Percentiles rank a stretch among this genome's conserved stretches.
Evolutionary conservation across 352 stramenopile species (phyloP).

Genomic region (Phytophthora pisi): DNA sequence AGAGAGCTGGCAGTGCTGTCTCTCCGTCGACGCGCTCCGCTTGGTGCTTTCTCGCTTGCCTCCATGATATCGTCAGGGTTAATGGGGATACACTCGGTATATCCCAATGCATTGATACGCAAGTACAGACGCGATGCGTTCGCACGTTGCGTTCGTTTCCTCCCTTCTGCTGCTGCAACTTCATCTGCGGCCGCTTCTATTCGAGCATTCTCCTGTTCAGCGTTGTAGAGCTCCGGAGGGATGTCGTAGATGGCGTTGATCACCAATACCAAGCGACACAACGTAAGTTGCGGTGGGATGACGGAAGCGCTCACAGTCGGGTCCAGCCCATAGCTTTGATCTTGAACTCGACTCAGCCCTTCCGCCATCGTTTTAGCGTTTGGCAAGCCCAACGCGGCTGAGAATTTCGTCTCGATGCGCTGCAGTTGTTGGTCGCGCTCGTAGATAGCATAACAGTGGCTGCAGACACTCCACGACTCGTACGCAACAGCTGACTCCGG

Average conservation of each 20-base stretch:
- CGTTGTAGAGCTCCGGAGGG: slow-evolving; percentile 71
- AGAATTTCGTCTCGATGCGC: slow-evolving; percentile 71
- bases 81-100: slow-evolving; percentile 79
- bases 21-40: slow-evolving; percentile 44
- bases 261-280: slow-evolving; percentile 77
- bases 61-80: slow-evolving; percentile 58
- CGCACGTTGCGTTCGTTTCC: slow-evolving; percentile 21
- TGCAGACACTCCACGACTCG: slow-evolving; percentile 86
- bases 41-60: slow-evolving; percentile 51
- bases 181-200: slow-evolving; percentile 33
- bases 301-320: slow-evolving; percentile 46
- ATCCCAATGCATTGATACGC: slow-evolving; percentile 73
- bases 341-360: slow-evolving; percentile 59
- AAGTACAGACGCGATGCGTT: slow-evolving; percentile 63
- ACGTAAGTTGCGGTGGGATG: slow-evolving; percentile 69
- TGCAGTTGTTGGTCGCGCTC: slow-evolving; percentile 83
- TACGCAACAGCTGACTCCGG: slow-evolving; percentile 70
- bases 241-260: slow-evolving; percentile 88
- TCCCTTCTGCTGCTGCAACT: slow-evolving; percentile 34
- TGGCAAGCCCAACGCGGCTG: slow-evolving; percentile 48
- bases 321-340: slow-evolving; percentile 51
- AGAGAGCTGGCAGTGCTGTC: slow-evolving; percentile 35
- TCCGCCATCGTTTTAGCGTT: slow-evolving; percentile 38
- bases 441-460: slow-evolving; percentile 86
- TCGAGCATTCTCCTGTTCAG: slow-evolving; percentile 48